These are phyloP conservation scores for Mycena filopes DNA, from an alignment of 768 basidiomycete species.

Conservation along the genomic window DNA sequence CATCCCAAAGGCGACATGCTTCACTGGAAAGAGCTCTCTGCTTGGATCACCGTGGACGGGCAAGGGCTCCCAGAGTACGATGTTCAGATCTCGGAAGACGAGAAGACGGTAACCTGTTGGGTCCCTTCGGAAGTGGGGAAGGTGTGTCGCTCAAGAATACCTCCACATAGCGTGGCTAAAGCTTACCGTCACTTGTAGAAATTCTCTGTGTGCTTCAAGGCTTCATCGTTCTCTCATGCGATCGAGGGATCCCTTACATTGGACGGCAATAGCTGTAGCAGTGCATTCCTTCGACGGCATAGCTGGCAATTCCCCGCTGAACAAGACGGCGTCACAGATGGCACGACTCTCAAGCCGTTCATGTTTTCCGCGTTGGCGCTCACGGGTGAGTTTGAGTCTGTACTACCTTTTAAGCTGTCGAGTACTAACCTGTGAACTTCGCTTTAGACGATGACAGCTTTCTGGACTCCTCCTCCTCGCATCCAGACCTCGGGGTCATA, in stretches of 20 bases:
- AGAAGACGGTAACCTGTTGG: constrained; percentile 35
- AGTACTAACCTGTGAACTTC: no score
- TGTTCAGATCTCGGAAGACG: constrained; percentile 18
- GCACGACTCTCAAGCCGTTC: not conserved
- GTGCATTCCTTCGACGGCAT: not conserved
- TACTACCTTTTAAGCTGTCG: not conserved
- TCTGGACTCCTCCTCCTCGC: not conserved
- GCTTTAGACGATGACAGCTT: constrained; percentile 21
- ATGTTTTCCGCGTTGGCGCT: constrained; percentile 19
- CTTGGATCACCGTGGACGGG: constrained; percentile 4
- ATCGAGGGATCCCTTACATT: no score
- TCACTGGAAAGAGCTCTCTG: not conserved
- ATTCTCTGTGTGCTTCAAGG: constrained; percentile 31
- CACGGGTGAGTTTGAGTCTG: constrained; percentile 7
- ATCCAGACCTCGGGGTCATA: constrained; percentile 19
- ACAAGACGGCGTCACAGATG: not conserved
- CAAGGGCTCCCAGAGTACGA: constrained; percentile 26
- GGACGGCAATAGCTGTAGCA: constrained; percentile 25
- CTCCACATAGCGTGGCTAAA: no score
- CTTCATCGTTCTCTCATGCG: not conserved
- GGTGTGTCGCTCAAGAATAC: no score
- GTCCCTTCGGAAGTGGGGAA: constrained; percentile 37
- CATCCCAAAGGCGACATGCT: no score
- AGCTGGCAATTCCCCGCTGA: not conserved
- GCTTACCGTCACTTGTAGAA: constrained; percentile 26